Base-by-base conservation (phyloP, 2,329 filamentous ascomycete species). In the Botrytis deweyae region DNA sequence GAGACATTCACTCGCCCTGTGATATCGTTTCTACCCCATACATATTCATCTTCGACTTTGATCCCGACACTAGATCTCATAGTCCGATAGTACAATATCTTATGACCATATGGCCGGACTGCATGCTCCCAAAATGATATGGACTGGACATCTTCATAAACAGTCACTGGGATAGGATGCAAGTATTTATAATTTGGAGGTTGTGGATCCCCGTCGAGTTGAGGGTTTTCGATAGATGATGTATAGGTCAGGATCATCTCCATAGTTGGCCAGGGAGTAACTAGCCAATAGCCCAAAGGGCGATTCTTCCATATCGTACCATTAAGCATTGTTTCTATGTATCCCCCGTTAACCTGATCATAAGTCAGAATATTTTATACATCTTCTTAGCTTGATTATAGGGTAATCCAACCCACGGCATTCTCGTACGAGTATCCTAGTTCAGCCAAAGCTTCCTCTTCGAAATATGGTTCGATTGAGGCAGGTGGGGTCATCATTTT, bases 121-220 rank as follows among this genome's bases (percentile, higher is more conserved):
- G 58, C 72, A 7, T 74, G 44, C 14, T 62, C 58, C 76, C 76
- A 78, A 52, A 78, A 78, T 2, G 72, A 66, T 20, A 76, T 74
- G 33, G 77, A 76, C 25, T 77, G 73, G 4, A 75, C 71, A 42
- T 78, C 77, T 70, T 78, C 61, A 33, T 75, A 76, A 42, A 75
- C 74, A 0, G 72, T 70, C 3, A 76, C 63, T 9, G 73, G 73
- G 9, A 77, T 74, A 3, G 75, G 76, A 40, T 68, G 76, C 4
- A 67, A 64, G 12, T 75, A 72, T 33, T 75, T 62, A 40, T 63
- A 29, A 18, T 63, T 46, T 5, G 42, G 25, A 20, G 75, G 70
- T 29, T 67, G 65, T 18, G 65, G 46, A 38, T 67, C 46, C 5
- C 33, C 46, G 25, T 67, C 33, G 3, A 67, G 25, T 67, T 55